phyloP scores from a whole-genome alignment of 2,329 filamentous ascomycete genomes.

The Alternaria arbusti region DNA sequence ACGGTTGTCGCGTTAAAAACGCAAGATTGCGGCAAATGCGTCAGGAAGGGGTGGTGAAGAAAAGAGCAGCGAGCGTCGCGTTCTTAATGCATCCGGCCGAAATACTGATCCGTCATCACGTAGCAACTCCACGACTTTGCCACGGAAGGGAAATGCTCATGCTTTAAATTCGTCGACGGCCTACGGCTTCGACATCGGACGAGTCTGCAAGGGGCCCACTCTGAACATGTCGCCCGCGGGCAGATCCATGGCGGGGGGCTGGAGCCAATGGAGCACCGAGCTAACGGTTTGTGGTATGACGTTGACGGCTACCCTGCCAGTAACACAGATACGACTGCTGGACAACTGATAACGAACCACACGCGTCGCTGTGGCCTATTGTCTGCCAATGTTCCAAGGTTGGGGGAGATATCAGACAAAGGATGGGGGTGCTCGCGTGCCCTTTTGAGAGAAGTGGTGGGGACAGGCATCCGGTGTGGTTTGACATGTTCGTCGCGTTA shows the following conservation, averaged over 20 bases:
- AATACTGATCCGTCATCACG: slow-evolving; percentile 28
- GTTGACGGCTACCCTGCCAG: slow-evolving; percentile 20
- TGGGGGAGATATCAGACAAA: slow-evolving; percentile 16
- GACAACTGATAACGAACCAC: slow-evolving; percentile 29
- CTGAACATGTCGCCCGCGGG: background rate
- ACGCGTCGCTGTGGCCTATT: slow-evolving; percentile 18
- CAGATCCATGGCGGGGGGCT: slow-evolving; percentile 32
- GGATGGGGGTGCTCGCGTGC: slow-evolving; percentile 17
- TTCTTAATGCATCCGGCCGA: slow-evolving; percentile 21
- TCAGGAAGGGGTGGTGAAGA: background rate
- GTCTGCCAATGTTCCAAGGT: slow-evolving; percentile 29
- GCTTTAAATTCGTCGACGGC: slow-evolving; percentile 28
- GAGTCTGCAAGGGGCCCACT: slow-evolving; percentile 14
- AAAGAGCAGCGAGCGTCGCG: background rate
- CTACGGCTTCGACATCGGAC: slow-evolving; percentile 10
- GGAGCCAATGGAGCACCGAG: slow-evolving; percentile 20
- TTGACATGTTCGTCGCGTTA: background rate
- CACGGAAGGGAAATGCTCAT: slow-evolving; percentile 15
- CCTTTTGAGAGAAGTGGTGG: background rate
- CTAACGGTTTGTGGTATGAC: slow-evolving; percentile 33
- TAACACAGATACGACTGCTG: slow-evolving; percentile 15
- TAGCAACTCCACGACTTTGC: slow-evolving; percentile 8
- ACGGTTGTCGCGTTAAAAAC: background rate
- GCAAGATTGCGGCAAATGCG: background rate
- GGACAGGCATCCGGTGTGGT: background rate